A percentile compares a stretch with the other conserved stretches of the same genome.
Conservation (phyloP, 2,329 filamentous ascomycete genomes). For the Salinomyces thailandicus region DNA sequence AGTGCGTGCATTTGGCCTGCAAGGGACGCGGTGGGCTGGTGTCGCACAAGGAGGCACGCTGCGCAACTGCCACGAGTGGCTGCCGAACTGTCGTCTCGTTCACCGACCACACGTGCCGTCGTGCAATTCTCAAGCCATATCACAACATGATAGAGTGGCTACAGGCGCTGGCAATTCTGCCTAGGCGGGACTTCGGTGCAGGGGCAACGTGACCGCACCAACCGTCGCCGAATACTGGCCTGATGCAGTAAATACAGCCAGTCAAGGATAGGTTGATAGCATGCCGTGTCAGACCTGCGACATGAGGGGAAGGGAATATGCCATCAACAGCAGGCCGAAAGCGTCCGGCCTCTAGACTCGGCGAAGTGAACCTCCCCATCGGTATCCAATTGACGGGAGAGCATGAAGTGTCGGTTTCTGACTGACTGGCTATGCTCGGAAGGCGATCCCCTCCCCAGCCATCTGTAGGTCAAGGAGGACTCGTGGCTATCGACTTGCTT, state of each 20-base stretch:
- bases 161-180: background rate
- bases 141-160: conserved; percentile 1
- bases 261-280: too few relatives aligned
- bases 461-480: too few relatives aligned
- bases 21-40: conserved; percentile 4
- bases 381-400: conserved; percentile 2
- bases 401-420: background rate
- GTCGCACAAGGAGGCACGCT: conserved; percentile 1
- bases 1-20: conserved; percentile 16
- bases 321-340: too few relatives aligned
- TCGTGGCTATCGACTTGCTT: too few relatives aligned
- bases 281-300: too few relatives aligned
- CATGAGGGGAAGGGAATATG: too few relatives aligned
- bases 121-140: conserved; percentile 1
- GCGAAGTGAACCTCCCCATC: conserved; percentile 1
- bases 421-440: background rate
- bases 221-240: background rate
- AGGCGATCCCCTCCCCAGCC: background rate
- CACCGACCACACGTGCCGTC: conserved; percentile 1
- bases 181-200: background rate
- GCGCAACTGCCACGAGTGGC: conserved; percentile 2
- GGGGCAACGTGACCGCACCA: too few relatives aligned
- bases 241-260: background rate
- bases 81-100: background rate
- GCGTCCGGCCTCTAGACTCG: too few relatives aligned